Evolutionary conservation across 2,329 filamentous ascomycete species (phyloP).

Genomic region (Myrmaecium sp.): DNA sequence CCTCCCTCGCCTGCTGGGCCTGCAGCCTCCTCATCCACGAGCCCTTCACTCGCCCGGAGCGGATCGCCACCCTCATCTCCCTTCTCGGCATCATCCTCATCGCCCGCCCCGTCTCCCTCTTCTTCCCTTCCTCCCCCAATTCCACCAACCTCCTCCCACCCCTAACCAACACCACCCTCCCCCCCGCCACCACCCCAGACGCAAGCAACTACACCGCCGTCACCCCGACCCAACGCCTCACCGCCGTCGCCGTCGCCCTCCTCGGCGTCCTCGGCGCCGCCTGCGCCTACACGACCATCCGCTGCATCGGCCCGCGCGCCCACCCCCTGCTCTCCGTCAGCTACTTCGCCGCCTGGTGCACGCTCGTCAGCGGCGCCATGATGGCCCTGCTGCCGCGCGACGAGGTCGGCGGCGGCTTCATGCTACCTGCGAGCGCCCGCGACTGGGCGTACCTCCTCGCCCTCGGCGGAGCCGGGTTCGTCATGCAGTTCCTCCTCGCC

Average conservation of each 20-base stretch:
- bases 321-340: slow-evolving; percentile 76
- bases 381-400: slow-evolving; percentile 40
- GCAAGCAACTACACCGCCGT: slow-evolving; percentile 22
- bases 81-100: slow-evolving; percentile 70
- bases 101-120: slow-evolving; percentile 49
- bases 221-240: slow-evolving; percentile 47
- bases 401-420: slow-evolving; percentile 39
- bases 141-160: slow-evolving; percentile 14
- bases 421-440: slow-evolving; percentile 33
- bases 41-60: slow-evolving; percentile 61
- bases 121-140: slow-evolving; percentile 19
- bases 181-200: slow-evolving; percentile 8
- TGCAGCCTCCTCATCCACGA: slow-evolving; percentile 63
- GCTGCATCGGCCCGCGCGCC: slow-evolving; percentile 62
- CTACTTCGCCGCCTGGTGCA: slow-evolving; percentile 60
- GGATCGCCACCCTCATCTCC: slow-evolving; percentile 58
- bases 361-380: slow-evolving; percentile 45
- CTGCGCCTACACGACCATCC: slow-evolving; percentile 56
- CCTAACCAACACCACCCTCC: slow-evolving; percentile 15
- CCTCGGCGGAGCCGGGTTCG: slow-evolving; percentile 58
- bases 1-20: slow-evolving; percentile 61
- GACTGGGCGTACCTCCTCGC: slow-evolving; percentile 54
- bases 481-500: slow-evolving; percentile 76
- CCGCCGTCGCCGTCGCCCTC: slow-evolving; percentile 54
- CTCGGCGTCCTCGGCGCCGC: slow-evolving; percentile 63